Conservation (phyloP, 2,329 filamentous ascomycete species). For the Ceratocystis destructans region DNA sequence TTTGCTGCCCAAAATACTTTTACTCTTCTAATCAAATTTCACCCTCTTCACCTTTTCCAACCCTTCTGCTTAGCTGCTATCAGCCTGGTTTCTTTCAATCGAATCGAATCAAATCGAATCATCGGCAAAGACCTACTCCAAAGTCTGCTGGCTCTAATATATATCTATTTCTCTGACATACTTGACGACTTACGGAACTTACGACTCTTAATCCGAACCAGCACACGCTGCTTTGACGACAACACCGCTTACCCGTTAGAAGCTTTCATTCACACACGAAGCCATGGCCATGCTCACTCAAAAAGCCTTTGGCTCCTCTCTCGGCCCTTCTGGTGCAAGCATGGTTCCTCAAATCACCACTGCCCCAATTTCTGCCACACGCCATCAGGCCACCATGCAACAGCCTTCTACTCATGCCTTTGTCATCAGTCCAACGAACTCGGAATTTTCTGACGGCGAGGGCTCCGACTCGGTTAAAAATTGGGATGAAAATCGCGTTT, state of each 20-base stretch:
- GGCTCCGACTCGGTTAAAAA: slow-evolving; percentile 61
- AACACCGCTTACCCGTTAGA: background rate
- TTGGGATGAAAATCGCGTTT: slow-evolving; percentile 87
- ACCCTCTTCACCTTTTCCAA: background rate
- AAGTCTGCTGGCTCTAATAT: background rate
- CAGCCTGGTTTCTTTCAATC: background rate
- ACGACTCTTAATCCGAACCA: background rate
- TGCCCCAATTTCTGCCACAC: slow-evolving; percentile 34
- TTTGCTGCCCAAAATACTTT: slow-evolving; percentile 2
- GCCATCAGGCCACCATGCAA: slow-evolving; percentile 24
- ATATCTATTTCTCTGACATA: background rate
- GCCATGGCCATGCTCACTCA: slow-evolving; percentile 67
- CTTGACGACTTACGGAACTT: background rate
- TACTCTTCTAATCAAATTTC: background rate
- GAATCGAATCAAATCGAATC: no score
- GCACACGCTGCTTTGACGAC: background rate
- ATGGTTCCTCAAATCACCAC: slow-evolving; percentile 36
- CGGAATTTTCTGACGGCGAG: slow-evolving; percentile 61
- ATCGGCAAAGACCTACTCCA: no score
- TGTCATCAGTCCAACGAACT: slow-evolving; percentile 17
- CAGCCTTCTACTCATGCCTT: slow-evolving; percentile 13
- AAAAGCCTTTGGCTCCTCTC: slow-evolving; percentile 51
- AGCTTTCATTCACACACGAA: background rate
- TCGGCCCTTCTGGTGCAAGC: slow-evolving; percentile 37
- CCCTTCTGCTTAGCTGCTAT: background rate